A percentile compares a stretch with the other conserved stretches of the same genome.
These are phyloP conservation scores for Aspergillus mulundensis DNA, from an alignment of 495 filamentous ascomycete genomes.

Conservation along the genomic window DNA sequence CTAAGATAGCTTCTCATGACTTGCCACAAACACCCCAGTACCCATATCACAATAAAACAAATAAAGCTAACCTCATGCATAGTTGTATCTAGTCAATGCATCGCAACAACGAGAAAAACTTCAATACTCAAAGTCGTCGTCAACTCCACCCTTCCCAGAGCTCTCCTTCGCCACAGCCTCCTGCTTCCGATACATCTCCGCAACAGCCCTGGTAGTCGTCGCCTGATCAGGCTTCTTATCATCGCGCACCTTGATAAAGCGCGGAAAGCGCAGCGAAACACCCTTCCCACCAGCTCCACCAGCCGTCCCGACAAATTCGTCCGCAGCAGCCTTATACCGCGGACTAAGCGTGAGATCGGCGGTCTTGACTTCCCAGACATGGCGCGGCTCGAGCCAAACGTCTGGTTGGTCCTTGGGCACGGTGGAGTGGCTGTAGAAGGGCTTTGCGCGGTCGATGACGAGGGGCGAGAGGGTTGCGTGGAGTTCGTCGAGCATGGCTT, in stretches of 20 bases:
- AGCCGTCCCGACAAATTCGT: slow-evolving; percentile 50
- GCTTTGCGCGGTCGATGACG: slow-evolving; percentile 84
- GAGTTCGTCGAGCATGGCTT: slow-evolving; percentile 77
- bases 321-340: slow-evolving; percentile 75
- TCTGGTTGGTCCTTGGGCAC: slow-evolving; percentile 91
- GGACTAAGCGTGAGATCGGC: slow-evolving; percentile 92
- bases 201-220: slow-evolving; percentile 75
- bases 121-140: slow-evolving; percentile 98
- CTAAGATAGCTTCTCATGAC: too few species aligned
- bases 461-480: slow-evolving; percentile 65
- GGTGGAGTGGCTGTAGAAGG: slow-evolving; percentile 83
- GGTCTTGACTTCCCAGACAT: slow-evolving; percentile 97
- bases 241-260: slow-evolving; percentile 84
- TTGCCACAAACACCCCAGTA: not conserved
- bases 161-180: slow-evolving; percentile 65
- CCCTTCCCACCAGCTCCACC: slow-evolving; percentile 73
- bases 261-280: slow-evolving; percentile 81
- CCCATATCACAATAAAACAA: not conserved
- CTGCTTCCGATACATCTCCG: slow-evolving; percentile 96
- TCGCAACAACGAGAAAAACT: not conserved
- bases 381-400: slow-evolving; percentile 93
- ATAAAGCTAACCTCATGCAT: not conserved
- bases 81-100: too few species aligned
- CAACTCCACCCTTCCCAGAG: slow-evolving; percentile 73
- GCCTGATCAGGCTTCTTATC: slow-evolving; percentile 95